phyloP scores from a whole-genome alignment of 495 filamentous ascomycete genomes.

The Tuber borchii region DNA sequence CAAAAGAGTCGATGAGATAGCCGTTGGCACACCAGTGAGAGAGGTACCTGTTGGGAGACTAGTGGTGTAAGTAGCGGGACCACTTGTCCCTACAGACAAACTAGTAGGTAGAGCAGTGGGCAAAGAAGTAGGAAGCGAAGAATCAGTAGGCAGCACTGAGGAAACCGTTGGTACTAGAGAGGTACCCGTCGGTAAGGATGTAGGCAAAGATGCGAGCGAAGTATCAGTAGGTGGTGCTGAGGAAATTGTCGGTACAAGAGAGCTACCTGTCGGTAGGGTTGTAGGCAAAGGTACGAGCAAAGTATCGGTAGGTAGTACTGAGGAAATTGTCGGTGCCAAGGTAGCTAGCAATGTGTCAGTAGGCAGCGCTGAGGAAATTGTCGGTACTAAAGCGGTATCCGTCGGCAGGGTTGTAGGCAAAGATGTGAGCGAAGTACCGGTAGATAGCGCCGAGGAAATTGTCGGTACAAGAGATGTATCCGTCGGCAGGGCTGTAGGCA shows the following conservation, averaged over 20 bases:
- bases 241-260: background rate
- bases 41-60: slow-evolving; percentile 11
- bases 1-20: slow-evolving; percentile 13
- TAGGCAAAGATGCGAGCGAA: background rate
- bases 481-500: slow-evolving; percentile 12
- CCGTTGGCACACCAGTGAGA: slow-evolving; percentile 8
- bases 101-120: slow-evolving; percentile 10
- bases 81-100: background rate
- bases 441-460: background rate
- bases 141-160: slow-evolving; percentile 2
- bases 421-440: background rate
- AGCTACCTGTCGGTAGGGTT: background rate
- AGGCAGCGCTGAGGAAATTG: background rate
- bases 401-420: slow-evolving; percentile 4
- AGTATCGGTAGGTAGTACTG: slow-evolving; percentile 9
- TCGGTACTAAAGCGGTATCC: background rate
- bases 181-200: background rate
- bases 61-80: background rate
- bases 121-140: background rate
- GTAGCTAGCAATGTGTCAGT: slow-evolving; percentile 1
- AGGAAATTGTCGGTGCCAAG: slow-evolving; percentile 6
- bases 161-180: background rate
- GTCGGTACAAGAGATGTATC: background rate
- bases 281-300: slow-evolving; percentile 3
- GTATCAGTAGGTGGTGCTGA: slow-evolving; percentile 3